Evolutionary conservation across 2,329 filamentous ascomycete species (phyloP).

Genomic region (Phaeosphaeriaceae sp.): DNA sequence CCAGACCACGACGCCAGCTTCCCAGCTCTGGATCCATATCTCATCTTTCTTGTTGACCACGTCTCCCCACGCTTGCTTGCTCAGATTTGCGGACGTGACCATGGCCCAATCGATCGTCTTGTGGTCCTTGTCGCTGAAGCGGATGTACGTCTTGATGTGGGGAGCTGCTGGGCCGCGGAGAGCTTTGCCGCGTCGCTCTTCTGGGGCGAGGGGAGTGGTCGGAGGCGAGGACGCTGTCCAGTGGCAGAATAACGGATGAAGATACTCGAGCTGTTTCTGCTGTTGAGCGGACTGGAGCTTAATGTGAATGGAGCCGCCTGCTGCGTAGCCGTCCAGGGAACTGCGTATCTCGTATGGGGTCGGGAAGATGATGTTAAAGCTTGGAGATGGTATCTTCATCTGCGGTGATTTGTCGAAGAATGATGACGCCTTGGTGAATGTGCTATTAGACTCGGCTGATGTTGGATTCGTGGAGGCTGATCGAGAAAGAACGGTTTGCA

Average conservation of each 20-base stretch:
- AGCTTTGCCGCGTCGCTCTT: slow-evolving; percentile 22
- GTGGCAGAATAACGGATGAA: slow-evolving; percentile 74
- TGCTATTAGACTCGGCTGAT: background rate
- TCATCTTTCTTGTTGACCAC: slow-evolving; percentile 63
- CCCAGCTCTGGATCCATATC: slow-evolving; percentile 78
- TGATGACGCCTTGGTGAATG: slow-evolving; percentile 8
- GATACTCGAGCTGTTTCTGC: slow-evolving; percentile 74
- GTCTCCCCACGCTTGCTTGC: slow-evolving; percentile 87
- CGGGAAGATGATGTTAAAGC: slow-evolving; percentile 79
- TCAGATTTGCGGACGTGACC: slow-evolving; percentile 88
- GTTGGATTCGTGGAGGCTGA: background rate
- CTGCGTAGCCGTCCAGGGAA: slow-evolving; percentile 78
- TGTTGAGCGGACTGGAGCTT: slow-evolving; percentile 76
- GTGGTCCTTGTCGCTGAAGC: slow-evolving; percentile 58
- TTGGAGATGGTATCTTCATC: slow-evolving; percentile 52
- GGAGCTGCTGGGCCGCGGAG: slow-evolving; percentile 70
- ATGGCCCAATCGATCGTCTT: slow-evolving; percentile 79
- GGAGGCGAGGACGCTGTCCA: slow-evolving; percentile 63
- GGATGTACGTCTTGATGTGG: slow-evolving; percentile 89
- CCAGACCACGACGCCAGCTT: slow-evolving; percentile 85
- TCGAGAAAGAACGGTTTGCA: slow-evolving; percentile 43
- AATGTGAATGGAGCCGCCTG: slow-evolving; percentile 82
- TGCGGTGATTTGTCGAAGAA: slow-evolving; percentile 10
- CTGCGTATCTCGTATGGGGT: slow-evolving; percentile 78
- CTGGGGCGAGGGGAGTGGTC: background rate